phyloP scores from a whole-genome alignment of 2,329 filamentous ascomycete genomes.

The Neurospora sp. region DNA sequence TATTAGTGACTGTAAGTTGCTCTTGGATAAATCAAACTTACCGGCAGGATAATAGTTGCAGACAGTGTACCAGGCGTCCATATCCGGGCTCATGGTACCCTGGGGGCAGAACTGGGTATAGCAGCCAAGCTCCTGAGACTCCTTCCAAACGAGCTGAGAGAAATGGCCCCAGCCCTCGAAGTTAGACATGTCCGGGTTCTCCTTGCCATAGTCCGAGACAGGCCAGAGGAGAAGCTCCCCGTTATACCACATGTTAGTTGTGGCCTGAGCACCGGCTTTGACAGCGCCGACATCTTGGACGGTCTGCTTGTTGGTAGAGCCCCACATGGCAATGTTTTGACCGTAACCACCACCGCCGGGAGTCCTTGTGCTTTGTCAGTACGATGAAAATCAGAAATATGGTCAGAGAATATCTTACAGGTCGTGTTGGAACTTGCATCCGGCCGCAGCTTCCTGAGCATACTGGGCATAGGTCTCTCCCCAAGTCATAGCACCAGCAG shows the following conservation, averaged over 20 bases:
- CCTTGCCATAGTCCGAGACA: conserved; percentile 46
- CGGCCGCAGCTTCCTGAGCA: conserved; percentile 53
- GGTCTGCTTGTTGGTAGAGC: conserved; percentile 25
- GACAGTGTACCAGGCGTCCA: conserved; percentile 65
- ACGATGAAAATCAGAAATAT: not conserved
- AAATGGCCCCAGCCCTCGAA: conserved; percentile 68
- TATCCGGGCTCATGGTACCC: conserved; percentile 34
- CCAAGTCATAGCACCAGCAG: conserved; percentile 56
- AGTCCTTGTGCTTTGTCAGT: conserved; percentile 33
- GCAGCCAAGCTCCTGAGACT: conserved; percentile 54
- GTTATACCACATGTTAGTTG: conserved; percentile 86
- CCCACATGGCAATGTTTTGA: conserved; percentile 78
- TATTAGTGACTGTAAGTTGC: conserved; percentile 11
- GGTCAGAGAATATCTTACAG: conserved; percentile 47
- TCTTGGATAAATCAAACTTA: conserved; percentile 32
- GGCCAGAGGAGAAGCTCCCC: conserved; percentile 55
- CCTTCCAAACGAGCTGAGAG: conserved; percentile 64
- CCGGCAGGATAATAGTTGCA: conserved; percentile 78
- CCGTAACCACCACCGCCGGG: conserved; percentile 61
- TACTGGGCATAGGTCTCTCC: conserved; percentile 51
- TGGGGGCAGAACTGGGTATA: conserved; percentile 43
- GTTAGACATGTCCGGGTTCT: conserved; percentile 48
- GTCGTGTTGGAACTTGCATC: conserved; percentile 67
- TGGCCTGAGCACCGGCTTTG: conserved; percentile 53
- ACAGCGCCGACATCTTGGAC: conserved; percentile 37